Base-by-base conservation (phyloP, 2,329 filamentous ascomycete species). In the Emmonsiellopsis sp. region DNA sequence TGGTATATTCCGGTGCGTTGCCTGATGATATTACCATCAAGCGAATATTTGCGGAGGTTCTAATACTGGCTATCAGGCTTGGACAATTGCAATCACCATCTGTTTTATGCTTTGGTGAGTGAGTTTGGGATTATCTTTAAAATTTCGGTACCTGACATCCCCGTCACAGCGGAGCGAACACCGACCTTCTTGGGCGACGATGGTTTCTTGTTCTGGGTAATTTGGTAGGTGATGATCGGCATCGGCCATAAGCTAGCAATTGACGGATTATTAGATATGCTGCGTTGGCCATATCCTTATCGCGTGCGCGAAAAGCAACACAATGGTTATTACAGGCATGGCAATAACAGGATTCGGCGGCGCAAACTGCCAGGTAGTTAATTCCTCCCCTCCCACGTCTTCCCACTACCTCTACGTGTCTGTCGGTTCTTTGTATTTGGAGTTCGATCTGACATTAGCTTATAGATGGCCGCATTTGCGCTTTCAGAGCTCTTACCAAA, bases 401-500 rank as follows among this genome's bases (percentile, higher is more conserved):
- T 40, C 14, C 14, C 37, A 40, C 37, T 11, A 11, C 37, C 37
- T 14, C 37, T 40, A 11, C 37, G 11, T 40, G 11, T 40, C 14
- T 6, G 11, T 40, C 37, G 11, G 11, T 40, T 40, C 14, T 6
- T 14, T 40, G 3, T 40, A 3, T 11, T 11, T 11, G 37, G 14
- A 27, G 21, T 13, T 44, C 21, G 9, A 14, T 8, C 44, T 47
- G 27, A 47, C 27, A 52, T 31, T 34, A 9, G 36, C 32, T 50
- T 46, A 34, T 46, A 65, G 60, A 62, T 67, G 52, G 74, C 71
- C 13, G 73, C 71, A 42, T 74, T 76, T 59, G 72, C 71, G 6
- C 67, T 77, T 6, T 71, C 73, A 5, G 74, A 76, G 56, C 67
- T 77, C 21, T 66, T 77, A 2, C 74, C 74, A 0, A 76, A 76